Conservation (phyloP, 371 early-diverging fungal genomes). For the Mortierella sp. region DNA sequence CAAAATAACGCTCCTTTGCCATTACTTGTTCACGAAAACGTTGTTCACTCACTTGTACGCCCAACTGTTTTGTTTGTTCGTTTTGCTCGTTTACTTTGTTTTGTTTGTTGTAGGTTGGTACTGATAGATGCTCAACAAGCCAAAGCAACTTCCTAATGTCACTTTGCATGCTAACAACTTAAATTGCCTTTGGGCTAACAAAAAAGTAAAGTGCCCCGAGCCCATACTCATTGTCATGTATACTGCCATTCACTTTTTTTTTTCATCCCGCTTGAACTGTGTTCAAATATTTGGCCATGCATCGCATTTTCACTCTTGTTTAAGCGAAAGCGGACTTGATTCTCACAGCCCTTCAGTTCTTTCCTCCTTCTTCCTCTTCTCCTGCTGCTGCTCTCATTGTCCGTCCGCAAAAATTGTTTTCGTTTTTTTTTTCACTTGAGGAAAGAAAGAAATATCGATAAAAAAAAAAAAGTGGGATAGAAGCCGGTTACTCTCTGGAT, state of each 20-base stretch:
- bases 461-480: constrained; percentile 24
- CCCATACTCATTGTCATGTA: neutral
- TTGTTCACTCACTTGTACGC: neutral
- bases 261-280: neutral
- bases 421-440: neutral
- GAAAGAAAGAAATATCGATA: neutral
- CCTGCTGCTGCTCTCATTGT: neutral
- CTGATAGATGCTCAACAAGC: constrained; percentile 2
- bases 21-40: neutral
- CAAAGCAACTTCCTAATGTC: neutral
- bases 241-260: neutral
- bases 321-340: neutral
- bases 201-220: neutral
- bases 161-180: neutral
- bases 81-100: neutral
- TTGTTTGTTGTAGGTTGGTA: neutral
- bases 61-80: neutral
- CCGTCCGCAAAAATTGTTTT: neutral
- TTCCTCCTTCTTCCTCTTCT: neutral
- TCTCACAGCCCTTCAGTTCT: neutral
- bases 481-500: constrained; percentile 22
- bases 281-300: no score
- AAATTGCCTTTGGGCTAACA: neutral
- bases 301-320: neutral
- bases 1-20: neutral